Conservation (phyloP, 306 rosid species). For the Carpinus viminea region DNA sequence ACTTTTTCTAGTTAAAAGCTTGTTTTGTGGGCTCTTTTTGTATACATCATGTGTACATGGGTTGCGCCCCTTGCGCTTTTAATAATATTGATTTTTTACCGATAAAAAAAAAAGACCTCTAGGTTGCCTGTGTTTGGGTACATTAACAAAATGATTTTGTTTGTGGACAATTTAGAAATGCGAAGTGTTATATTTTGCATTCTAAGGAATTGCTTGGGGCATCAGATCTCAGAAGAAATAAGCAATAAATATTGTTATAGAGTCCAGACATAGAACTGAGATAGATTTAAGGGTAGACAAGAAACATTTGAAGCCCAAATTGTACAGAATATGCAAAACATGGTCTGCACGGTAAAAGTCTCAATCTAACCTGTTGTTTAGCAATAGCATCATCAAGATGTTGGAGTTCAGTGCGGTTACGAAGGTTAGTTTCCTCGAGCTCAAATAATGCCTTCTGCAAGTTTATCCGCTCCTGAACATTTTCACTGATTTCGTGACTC, state of each 20-base stretch:
- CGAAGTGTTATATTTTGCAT: not conserved
- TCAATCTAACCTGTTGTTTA: constrained; percentile 45
- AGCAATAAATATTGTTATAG: not conserved
- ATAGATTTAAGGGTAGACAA: not conserved
- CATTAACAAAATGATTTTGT: not conserved
- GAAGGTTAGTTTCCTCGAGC: constrained; percentile 63
- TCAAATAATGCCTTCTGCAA: constrained; percentile 61
- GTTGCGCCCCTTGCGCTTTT: no score
- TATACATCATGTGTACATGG: no score
- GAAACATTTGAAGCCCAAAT: not conserved
- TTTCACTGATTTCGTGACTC: constrained; percentile 64
- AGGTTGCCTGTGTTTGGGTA: not conserved
- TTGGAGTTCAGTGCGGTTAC: constrained; percentile 56
- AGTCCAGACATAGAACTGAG: not conserved
- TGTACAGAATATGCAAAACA: not conserved
- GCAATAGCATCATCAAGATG: constrained; percentile 65
- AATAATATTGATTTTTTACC: no score
- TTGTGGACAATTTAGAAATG: not conserved
- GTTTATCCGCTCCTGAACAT: constrained; percentile 69
- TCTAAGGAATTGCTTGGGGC: not conserved
- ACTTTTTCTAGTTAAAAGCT: no score
- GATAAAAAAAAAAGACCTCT: no score
- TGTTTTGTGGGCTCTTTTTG: no score
- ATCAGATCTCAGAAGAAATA: not conserved
- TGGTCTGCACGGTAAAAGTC: not conserved